These are phyloP conservation scores for Penicillium steckii DNA, from an alignment of 495 filamentous ascomycete species.

Conservation along the genomic window DNA sequence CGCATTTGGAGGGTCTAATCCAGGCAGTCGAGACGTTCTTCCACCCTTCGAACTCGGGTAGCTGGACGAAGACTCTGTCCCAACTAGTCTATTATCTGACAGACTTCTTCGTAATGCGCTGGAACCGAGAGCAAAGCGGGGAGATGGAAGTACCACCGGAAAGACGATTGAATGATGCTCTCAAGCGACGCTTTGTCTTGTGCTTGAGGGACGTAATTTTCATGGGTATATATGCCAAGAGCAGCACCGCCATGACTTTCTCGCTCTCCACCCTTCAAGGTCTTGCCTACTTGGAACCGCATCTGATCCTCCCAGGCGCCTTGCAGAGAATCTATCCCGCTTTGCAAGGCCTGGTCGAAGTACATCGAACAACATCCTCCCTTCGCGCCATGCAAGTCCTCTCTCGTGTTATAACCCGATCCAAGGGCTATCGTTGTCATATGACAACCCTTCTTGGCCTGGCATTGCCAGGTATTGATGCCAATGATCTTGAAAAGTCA, in stretches of 20 bases:
- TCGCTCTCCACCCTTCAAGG: conserved; percentile 86
- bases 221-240: conserved; percentile 98
- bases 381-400: conserved; percentile 87
- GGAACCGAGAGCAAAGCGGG: conserved; percentile 90
- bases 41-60: conserved; percentile 93
- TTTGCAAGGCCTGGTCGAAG: conserved; percentile 93
- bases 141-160: conserved; percentile 84
- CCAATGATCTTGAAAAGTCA: conserved; percentile 97
- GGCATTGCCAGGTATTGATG: conserved; percentile 92
- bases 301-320: conserved; percentile 89
- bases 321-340: conserved; percentile 96
- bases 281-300: conserved; percentile 85
- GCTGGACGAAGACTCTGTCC: conserved; percentile 85
- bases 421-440: conserved; percentile 92
- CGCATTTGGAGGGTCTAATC: conserved; percentile 87
- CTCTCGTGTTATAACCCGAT: conserved; percentile 81
- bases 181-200: conserved; percentile 89
- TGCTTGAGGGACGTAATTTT: conserved; percentile 91
- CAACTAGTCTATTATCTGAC: conserved; percentile 91
- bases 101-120: conserved; percentile 96
- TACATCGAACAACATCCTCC: conserved; percentile 93
- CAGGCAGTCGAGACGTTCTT: conserved; percentile 98
- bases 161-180: conserved; percentile 69
- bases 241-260: conserved; percentile 84
- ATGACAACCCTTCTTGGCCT: conserved; percentile 89